A percentile compares a stretch with the other conserved stretches of the same genome.
Evolutionary conservation across 768 basidiomycete species (phyloP).

Genomic region (Phanerochaete sordida): DNA sequence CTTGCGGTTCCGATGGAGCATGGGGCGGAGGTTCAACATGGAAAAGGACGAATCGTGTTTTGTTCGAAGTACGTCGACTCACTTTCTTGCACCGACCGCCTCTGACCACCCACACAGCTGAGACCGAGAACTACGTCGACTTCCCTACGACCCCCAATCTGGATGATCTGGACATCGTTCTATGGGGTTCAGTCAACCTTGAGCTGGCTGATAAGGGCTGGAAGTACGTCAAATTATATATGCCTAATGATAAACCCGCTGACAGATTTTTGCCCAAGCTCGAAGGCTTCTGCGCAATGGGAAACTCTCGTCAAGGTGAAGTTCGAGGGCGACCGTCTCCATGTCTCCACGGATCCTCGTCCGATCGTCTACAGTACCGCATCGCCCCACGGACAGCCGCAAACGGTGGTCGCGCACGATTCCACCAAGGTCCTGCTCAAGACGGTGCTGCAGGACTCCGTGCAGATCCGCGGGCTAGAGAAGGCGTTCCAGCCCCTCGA

Average conservation of each 20-base stretch:
- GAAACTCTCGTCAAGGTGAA: slow-evolving; percentile 15
- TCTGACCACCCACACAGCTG: background rate
- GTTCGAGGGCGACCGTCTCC: slow-evolving; percentile 17
- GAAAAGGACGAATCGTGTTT: background rate
- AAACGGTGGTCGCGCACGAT: background rate
- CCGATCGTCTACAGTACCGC: background rate
- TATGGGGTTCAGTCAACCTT: slow-evolving; percentile 22
- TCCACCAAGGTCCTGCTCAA: slow-evolving; percentile 17
- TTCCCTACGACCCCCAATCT: slow-evolving; percentile 22
- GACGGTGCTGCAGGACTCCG: slow-evolving; percentile 15
- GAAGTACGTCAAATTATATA: slow-evolving; percentile 9
- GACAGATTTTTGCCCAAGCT: slow-evolving; percentile 8
- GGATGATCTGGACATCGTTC: slow-evolving; percentile 19
- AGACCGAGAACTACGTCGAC: slow-evolving; percentile 23
- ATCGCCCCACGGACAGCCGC: background rate
- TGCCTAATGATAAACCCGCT: background rate
- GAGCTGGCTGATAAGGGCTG: slow-evolving; percentile 17
- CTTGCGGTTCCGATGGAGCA: slow-evolving; percentile 20
- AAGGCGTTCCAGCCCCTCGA: slow-evolving; percentile 23
- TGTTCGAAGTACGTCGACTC: background rate
- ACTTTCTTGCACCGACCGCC: background rate
- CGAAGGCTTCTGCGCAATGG: slow-evolving; percentile 21
- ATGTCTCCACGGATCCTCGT: slow-evolving; percentile 4
- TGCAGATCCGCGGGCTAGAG: slow-evolving; percentile 21
- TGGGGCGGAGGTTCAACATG: slow-evolving; percentile 5